phyloP scores from a whole-genome alignment of 768 basidiomycete genomes.

The Boletus patriciae region DNA sequence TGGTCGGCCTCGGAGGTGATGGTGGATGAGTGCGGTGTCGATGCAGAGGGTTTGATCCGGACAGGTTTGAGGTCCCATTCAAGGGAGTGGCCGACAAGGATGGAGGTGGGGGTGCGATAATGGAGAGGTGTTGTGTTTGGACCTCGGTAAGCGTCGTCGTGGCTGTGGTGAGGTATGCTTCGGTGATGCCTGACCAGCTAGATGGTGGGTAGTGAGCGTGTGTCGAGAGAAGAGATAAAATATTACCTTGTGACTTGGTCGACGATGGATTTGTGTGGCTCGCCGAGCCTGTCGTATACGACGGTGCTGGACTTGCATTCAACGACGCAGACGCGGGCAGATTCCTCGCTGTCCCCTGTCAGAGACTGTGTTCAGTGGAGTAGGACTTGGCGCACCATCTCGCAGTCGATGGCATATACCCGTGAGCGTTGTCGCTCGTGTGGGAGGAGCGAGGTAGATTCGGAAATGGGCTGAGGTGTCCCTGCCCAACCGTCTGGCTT shows the following conservation, averaged over 20 bases:
- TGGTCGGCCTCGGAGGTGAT: slow-evolving; percentile 93
- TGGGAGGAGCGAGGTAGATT: slow-evolving; percentile 32
- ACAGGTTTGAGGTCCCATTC: slow-evolving; percentile 78
- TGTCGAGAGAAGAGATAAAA: too few relatives aligned
- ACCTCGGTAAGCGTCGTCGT: slow-evolving; percentile 81
- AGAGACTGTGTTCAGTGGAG: slow-evolving; percentile 56
- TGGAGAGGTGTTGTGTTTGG: slow-evolving; percentile 48
- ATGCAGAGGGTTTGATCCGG: slow-evolving; percentile 73
- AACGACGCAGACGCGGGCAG: slow-evolving; percentile 82
- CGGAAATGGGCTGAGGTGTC: slow-evolving; percentile 53
- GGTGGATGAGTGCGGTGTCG: slow-evolving; percentile 87
- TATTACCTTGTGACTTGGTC: too few relatives aligned
- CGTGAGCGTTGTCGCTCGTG: slow-evolving; percentile 39
- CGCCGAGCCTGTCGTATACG: too few relatives aligned
- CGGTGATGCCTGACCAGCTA: slow-evolving; percentile 41
- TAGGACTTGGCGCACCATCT: slow-evolving; percentile 66
- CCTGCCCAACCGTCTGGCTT: slow-evolving; percentile 78
- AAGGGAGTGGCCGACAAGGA: slow-evolving; percentile 62
- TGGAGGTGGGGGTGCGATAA: slow-evolving; percentile 58
- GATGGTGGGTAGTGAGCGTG: too few relatives aligned
- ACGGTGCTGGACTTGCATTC: slow-evolving; percentile 82
- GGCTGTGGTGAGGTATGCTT: slow-evolving; percentile 60
- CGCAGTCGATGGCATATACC: slow-evolving; percentile 91
- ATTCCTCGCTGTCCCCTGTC: slow-evolving; percentile 87
- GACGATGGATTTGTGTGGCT: too few relatives aligned